Evolutionary conservation across 2,329 filamentous ascomycete species (phyloP), one percentile per base, ranked within the genome.

Genomic region (Rhexocercosporidium sp.): DNA sequence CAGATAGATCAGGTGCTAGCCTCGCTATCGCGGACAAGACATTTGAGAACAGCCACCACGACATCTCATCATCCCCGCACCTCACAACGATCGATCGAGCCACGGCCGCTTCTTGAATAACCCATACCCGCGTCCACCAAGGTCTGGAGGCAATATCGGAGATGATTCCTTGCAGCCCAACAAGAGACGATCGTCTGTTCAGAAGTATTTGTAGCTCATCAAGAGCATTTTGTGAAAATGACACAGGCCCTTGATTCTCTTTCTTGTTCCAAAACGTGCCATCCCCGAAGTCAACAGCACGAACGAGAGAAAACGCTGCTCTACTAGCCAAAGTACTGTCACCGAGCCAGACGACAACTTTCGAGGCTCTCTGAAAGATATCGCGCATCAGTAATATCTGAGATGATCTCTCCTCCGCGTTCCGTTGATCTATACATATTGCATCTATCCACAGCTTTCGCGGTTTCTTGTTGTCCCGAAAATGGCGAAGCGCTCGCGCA

Each of bases 371-470:
- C 29, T 51, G 29, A 44, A 39, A 63, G n/a, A 63, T 18, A 9
- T 44, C 34, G 14, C 34, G 20, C 60, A 63, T 63, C 60, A 39
- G 31, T 11, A 29, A 8, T 20, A 63, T 41, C n/a, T 63, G 60
- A 37, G 34, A 53, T 2, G 27, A 39, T 5, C 60, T 34, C 16
- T 63, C 60, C 29, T 54, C 46, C 16, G n/a, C 16, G 44, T 63
- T 54, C 27, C 18, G 25, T 29, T 63, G 60, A 25, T 63, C 49
- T 18, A 63, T 63, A 29, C 60, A 63, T 14, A 63, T 29, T 12
- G 60, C 60, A 41, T 63, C 60, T 16, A 63, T n/a, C 60, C 60
- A 63, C 20, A 63, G 25, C 27, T 3, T 49, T n/a, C 34, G 41
- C 27, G 46, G 22, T 29, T 53, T 41, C 16, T 14, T 9, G 1